Base-by-base conservation (phyloP, 768 basidiomycete species). In the Pholiota conissans region DNA sequence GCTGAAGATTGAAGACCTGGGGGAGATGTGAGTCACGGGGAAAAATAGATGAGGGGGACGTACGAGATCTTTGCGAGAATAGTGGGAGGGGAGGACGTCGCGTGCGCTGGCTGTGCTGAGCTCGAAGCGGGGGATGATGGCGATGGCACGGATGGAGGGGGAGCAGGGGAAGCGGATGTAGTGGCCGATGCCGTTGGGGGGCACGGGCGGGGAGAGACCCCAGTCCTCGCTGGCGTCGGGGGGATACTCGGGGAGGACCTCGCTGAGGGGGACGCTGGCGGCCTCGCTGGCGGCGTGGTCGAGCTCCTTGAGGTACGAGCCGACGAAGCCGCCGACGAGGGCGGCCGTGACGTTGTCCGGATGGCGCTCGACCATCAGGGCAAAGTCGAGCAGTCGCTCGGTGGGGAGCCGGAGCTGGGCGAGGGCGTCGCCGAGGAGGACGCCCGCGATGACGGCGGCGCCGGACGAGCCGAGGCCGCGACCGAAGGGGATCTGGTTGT, bases 301-400 rank as follows among this genome's bases (percentile, higher is more conserved):
- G 47, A 98, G 82, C 71, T 97, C 96, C 59, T 90, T 84, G 52
- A 98, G 82, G 77, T 98, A 99, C 2, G 91, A 92, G 18, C 97
- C 97, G 24, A 98, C 93, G 73, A 99, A 98, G 0, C 97, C 97
- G 32, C 97, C 97, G 16, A 98, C 83, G 34, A 99, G 84, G 0
- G 95, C 96, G 2, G 97, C 97, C 0, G 97, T 97, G 68, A 99
- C 95, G 71, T 99, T 99, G 74, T 99, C 97, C 14, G 97, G 97
- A 70, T 99, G 97, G 16, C 97, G 84, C 74, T 99, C 97, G 67
- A 99, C 95, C 97, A 99, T 99, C 53, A 99, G 81, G 1, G 96
- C 95, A 68, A 92, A 96, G 75, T 99, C 97, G 59, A 98, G 84
- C 65, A 96, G 77, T 24, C 97, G 85, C 40, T 79, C 81, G 27